phyloP scores from a whole-genome alignment of 768 basidiomycete species.

The Tulasnella sp. region DNA sequence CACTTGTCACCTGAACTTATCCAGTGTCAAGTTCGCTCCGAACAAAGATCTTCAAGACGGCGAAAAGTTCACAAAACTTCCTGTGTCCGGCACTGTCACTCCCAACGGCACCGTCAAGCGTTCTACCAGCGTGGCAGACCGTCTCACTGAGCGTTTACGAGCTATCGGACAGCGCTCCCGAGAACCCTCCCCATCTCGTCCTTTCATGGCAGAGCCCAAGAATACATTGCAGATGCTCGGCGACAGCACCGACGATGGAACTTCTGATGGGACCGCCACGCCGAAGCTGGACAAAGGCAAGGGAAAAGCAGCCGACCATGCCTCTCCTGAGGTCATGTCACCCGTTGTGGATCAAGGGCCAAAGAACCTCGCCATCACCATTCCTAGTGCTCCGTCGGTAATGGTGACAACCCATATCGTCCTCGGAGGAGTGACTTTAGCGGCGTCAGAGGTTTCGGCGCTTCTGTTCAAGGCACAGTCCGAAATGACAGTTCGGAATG shows the following conservation, averaged over 20 bases:
- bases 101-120: constrained; percentile 32
- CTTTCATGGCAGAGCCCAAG: constrained; percentile 24
- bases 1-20: constrained; percentile 13
- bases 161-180: not conserved
- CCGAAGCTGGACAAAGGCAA: constrained; percentile 67
- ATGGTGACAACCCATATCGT: constrained; percentile 41
- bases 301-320: constrained; percentile 42
- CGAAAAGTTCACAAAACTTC: constrained; percentile 28
- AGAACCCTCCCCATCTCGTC: constrained; percentile 21
- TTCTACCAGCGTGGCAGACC: constrained; percentile 74
- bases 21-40: constrained; percentile 81
- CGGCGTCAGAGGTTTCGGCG: constrained; percentile 53
- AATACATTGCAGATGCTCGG: constrained; percentile 12
- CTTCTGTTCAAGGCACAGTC: constrained; percentile 60
- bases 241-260: constrained; percentile 32
- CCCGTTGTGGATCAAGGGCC: constrained; percentile 23
- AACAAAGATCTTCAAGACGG: constrained; percentile 40
- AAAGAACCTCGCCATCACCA: constrained; percentile 30
- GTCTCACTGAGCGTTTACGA: constrained; percentile 68
- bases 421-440: constrained; percentile 62
- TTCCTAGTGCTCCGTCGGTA: constrained; percentile 25
- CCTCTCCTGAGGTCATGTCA: constrained; percentile 19
- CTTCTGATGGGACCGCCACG: constrained; percentile 35
- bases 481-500: constrained; percentile 57
- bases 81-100: constrained; percentile 47